phyloP scores from a whole-genome alignment of 805 yeast genomes.

The Saccharomycopsis guyanensis region DNA sequence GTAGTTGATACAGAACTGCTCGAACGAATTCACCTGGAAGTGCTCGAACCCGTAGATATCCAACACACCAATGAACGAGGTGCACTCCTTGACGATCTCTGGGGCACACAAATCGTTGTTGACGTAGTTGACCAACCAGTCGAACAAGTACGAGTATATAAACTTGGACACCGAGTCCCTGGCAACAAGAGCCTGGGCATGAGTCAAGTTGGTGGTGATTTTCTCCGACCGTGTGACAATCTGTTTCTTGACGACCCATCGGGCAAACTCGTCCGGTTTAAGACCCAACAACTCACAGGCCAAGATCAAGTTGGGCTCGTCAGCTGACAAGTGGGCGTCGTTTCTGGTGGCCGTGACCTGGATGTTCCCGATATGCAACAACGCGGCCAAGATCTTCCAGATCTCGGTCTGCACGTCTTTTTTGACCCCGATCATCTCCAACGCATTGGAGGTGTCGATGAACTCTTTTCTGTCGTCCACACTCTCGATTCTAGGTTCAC shows the following conservation, averaged over 20 bases:
- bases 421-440: slow-evolving; percentile 68
- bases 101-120: slow-evolving; percentile 77
- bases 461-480: slow-evolving; percentile 82
- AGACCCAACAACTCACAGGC: slow-evolving; percentile 83
- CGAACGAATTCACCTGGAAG: slow-evolving; percentile 88
- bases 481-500: slow-evolving; percentile 57
- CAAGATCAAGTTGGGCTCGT: slow-evolving; percentile 75
- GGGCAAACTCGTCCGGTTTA: slow-evolving; percentile 64
- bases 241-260: slow-evolving; percentile 91
- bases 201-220: slow-evolving; percentile 74
- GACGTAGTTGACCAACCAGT: slow-evolving; percentile 86
- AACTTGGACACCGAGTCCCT: slow-evolving; percentile 96
- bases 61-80: slow-evolving; percentile 85
- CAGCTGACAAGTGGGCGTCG: slow-evolving; percentile 73
- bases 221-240: slow-evolving; percentile 89
- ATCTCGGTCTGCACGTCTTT: slow-evolving; percentile 53
- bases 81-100: slow-evolving; percentile 48
- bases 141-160: slow-evolving; percentile 85
- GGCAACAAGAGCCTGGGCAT: slow-evolving; percentile 80
- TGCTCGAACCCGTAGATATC: slow-evolving; percentile 98
- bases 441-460: slow-evolving; percentile 65
- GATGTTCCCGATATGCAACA: slow-evolving; percentile 89
- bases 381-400: slow-evolving; percentile 75
- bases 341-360: slow-evolving; percentile 77
- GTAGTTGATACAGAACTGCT: slow-evolving; percentile 91